phyloP scores from a whole-genome alignment of 306 rosid genomes.

The Quercus bicolor region DNA sequence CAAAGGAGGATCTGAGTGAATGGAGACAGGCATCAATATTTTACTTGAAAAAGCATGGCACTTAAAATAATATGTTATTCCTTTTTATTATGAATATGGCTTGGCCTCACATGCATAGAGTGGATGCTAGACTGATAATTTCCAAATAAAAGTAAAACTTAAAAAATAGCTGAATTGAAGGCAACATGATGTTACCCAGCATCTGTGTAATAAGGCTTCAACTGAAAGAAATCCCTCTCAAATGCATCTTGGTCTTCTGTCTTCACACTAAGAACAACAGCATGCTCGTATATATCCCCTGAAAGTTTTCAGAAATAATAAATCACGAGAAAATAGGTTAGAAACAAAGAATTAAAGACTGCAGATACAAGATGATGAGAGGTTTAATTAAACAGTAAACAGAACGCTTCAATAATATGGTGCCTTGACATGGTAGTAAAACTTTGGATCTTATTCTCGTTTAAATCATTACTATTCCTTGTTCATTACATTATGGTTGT shows the following conservation, averaged over 20 bases:
- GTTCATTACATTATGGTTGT: neutral
- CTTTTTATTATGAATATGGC: slow-evolving; percentile 1
- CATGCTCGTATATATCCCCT: slow-evolving; percentile 98
- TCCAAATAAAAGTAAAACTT: neutral
- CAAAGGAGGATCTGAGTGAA: neutral
- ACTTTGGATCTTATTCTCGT: neutral
- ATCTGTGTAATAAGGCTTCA: slow-evolving; percentile 93
- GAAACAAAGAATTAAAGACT: neutral
- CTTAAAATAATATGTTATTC: neutral
- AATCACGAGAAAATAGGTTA: neutral
- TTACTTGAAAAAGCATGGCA: neutral
- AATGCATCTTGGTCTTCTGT: slow-evolving; percentile 92
- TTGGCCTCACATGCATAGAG: neutral
- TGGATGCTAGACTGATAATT: slow-evolving; percentile 8
- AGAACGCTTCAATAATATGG: neutral
- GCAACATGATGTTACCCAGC: slow-evolving; percentile 55
- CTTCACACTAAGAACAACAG: slow-evolving; percentile 88
- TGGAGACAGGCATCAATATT: neutral
- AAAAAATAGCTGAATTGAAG: neutral
- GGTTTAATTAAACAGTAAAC: neutral
- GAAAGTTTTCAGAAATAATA: slow-evolving; percentile 31
- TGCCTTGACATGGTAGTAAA: neutral
- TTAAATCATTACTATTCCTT: neutral
- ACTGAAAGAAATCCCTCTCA: slow-evolving; percentile 91
- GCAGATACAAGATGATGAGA: neutral